These are phyloP conservation scores for Vicia villosa DNA, from an alignment of 306 rosid species.

Conservation along the genomic window DNA sequence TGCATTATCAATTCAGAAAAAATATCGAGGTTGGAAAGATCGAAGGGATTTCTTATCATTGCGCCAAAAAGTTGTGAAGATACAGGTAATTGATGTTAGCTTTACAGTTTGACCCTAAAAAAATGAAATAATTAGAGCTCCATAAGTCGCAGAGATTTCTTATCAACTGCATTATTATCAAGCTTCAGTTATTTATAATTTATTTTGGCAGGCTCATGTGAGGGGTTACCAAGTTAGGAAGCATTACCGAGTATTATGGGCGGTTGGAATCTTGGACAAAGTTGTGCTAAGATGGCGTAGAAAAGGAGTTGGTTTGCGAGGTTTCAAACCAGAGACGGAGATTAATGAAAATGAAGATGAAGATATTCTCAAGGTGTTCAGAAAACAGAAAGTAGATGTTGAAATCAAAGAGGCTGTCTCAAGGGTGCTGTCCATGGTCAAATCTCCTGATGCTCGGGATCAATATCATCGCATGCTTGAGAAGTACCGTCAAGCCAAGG, in stretches of 20 bases:
- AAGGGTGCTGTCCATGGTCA: constrained; percentile 80
- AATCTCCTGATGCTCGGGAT: constrained; percentile 76
- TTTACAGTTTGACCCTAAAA: constrained; percentile 11
- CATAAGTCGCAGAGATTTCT: no score
- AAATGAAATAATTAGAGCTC: constrained; percentile 13
- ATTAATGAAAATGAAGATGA: constrained; percentile 65
- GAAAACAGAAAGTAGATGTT: constrained; percentile 83
- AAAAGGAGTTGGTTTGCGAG: constrained; percentile 88
- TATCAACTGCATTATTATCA: constrained; percentile 11
- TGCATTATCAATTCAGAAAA: constrained; percentile 92
- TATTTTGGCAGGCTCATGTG: constrained; percentile 83
- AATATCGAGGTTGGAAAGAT: constrained; percentile 90
- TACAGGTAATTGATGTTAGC: constrained; percentile 67
- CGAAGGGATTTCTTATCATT: constrained; percentile 81
- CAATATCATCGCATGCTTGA: constrained; percentile 92
- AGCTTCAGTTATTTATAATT: constrained; percentile 22
- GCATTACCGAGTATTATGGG: constrained; percentile 85
- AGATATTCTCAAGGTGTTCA: constrained; percentile 82
- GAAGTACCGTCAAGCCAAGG: constrained; percentile 85
- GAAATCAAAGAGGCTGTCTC: constrained; percentile 81
- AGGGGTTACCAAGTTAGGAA: constrained; percentile 95
- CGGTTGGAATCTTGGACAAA: constrained; percentile 94
- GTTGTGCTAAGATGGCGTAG: constrained; percentile 90
- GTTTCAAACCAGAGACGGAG: constrained; percentile 66
- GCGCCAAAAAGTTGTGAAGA: constrained; percentile 89